phyloP scores from a whole-genome alignment of 2,329 filamentous ascomycete genomes.

The Aurifilum marmelostoma region DNA sequence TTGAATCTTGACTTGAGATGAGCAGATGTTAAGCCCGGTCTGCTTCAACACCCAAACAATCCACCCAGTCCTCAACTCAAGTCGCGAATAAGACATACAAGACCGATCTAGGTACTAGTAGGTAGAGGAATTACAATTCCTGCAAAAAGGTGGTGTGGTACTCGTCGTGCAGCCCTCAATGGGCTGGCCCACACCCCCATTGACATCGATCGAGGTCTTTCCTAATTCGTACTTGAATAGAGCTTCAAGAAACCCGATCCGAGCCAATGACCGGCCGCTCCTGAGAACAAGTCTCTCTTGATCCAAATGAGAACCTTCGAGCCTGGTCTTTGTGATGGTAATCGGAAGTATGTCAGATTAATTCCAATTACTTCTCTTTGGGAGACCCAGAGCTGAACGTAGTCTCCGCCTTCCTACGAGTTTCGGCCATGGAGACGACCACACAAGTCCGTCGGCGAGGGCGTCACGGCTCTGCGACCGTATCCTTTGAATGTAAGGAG shows the following conservation, averaged over 20 bases:
- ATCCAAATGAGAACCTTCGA: background rate
- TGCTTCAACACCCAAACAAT: background rate
- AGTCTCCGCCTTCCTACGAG: background rate
- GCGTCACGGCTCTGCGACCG: background rate
- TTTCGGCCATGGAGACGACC: background rate
- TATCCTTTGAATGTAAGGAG: background rate
- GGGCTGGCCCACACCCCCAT: background rate
- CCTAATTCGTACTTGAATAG: conserved; percentile 23
- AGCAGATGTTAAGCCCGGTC: background rate
- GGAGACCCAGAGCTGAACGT: background rate
- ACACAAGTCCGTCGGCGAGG: background rate
- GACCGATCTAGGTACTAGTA: background rate
- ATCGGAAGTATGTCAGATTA: background rate
- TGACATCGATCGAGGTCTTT: background rate
- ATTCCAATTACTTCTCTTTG: background rate
- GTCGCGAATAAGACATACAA: background rate
- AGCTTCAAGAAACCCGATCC: conserved; percentile 2
- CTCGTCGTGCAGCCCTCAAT: background rate
- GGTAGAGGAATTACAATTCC: background rate
- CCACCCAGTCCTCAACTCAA: background rate
- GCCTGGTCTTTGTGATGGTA: background rate
- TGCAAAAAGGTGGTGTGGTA: background rate
- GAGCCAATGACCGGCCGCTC: background rate
- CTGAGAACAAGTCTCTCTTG: background rate
- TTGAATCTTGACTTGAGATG: background rate